Base-by-base conservation (phyloP, 2,329 filamentous ascomycete genomes). In the Colletotrichum phormii region DNA sequence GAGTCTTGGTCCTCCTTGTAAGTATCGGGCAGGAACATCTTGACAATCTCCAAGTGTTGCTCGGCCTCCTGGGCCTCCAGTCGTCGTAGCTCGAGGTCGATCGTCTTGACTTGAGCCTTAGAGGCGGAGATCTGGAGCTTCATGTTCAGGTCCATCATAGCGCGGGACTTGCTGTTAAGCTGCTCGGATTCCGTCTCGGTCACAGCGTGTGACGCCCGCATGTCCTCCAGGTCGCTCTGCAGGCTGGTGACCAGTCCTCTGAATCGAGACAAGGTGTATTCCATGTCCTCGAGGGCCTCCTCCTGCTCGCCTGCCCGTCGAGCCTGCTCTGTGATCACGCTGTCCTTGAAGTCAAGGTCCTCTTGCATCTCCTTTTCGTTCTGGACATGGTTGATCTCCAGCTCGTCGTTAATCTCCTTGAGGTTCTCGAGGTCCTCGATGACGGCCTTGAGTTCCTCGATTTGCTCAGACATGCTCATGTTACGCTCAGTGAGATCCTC, bases 61-160 rank as follows among this genome's bases (percentile, higher is more conserved):
- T 91, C 89, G 2, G 95, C 94, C 84, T 98, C 95, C 77, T 97
- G 93, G 0, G 95, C 95, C 77, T 97, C 95, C 79, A 98, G 89
- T 69, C 93, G 92, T 65, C 93, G 90, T 70, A 98, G 86, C 81
- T 98, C 95, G 35, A 98, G 87, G 76, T 98, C 95, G 74, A 99
- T 97, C 0, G 95, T 95, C 85, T 98, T 98, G 78, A 94, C 92
- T 81, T 98, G 96, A 3, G 96, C 93, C 85, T 98, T 98, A 53
- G 95, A 90, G 12, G 95, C 95, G 13, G 95, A 97, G 68, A 94
- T 90, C 79, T 98, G 96, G 55, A 99, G 89, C 83, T 97, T 97
- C 89, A 96, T 90, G 82, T 98, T 98, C 58, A 99, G 89, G 79
- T 99, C 96, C 90, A 98, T 94, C 93, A 99, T 97, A 66, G 96